A percentile compares a stretch with the other conserved stretches of the same genome.
Evolutionary conservation across 495 filamentous ascomycete genomes (phyloP).

Genomic region (Acidiella bohemica): DNA sequence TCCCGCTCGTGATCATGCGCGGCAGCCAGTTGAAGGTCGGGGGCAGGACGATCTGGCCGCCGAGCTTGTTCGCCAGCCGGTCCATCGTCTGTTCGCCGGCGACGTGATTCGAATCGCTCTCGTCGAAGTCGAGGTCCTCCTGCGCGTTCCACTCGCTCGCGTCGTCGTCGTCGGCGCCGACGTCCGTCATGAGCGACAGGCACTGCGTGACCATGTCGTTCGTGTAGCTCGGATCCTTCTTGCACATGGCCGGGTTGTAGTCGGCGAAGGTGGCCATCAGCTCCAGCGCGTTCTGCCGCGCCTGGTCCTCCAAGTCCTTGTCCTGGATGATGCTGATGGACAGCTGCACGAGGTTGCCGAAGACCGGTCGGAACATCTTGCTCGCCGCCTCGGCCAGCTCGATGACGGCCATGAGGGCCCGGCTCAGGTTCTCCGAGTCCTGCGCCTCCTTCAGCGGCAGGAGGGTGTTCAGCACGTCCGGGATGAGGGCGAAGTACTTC

Average conservation of each 20-base stretch:
- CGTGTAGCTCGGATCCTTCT: conserved; percentile 79
- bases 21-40: conserved; percentile 97
- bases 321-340: conserved; percentile 86
- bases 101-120: conserved; percentile 95
- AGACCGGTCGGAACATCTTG: conserved; percentile 90
- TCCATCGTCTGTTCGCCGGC: conserved; percentile 99
- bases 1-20: conserved; percentile 87
- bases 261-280: conserved; percentile 98
- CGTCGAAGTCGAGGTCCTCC: conserved; percentile 89
- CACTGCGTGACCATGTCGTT: conserved; percentile 98
- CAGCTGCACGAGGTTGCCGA: conserved; percentile 82
- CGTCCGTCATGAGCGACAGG: conserved; percentile 97
- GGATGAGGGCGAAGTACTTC: conserved; percentile 75
- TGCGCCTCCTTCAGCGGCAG: conserved; percentile 80
- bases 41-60: conserved; percentile 69
- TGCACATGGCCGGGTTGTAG: conserved; percentile 82
- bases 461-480: conserved; percentile 80
- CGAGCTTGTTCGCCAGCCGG: conserved; percentile 90
- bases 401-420: conserved; percentile 77
- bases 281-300: conserved; percentile 88
- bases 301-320: conserved; percentile 79
- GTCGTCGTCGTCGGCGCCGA: conserved; percentile 89
- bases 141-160: conserved; percentile 84
- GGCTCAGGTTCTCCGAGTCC: conserved; percentile 79
- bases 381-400: conserved; percentile 83